Base-by-base conservation (phyloP, 169 alveolate species). In the Eimeria tenella region DNA sequence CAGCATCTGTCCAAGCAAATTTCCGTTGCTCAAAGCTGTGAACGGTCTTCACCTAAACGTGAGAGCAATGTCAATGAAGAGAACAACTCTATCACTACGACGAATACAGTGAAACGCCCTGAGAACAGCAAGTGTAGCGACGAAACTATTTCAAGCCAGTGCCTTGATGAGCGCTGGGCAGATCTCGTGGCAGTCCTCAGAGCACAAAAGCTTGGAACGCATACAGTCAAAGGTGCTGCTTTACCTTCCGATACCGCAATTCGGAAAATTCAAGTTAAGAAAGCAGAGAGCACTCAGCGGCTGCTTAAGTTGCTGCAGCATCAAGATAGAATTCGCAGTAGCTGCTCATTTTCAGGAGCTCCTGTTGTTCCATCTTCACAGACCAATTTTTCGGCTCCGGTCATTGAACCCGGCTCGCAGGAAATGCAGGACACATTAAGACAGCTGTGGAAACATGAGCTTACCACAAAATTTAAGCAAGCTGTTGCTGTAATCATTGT, bases 141-240 rank as follows among this genome's bases (percentile, higher is more conserved):
- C 2, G 63, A 62, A 5, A 42, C 42, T 13, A 50, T 52, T 74
- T 74, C 86, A 15, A 74, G 52, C 5, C 86, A 74, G 86, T 62
- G 17, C 79, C 70, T 83, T 50, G 91, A 83, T 42, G 79, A 83
- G n/a, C 74, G 91, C 7, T 83, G 91, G 91, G 91, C 74, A 11
- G 91, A 83, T 19, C 52, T 56, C 60, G 79, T 83, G 58, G 62
- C 74, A 1, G 79, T 62, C 21, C 62, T 83, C 6, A 60, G 77
- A 83, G 77, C 68, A 5, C 91, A 83, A 31, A 83, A 62, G 63
- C 62, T 83, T 7, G 91, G 91, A 25, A 83, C 79, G 62, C 62
- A 83, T 1, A 56, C 91, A 13, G 79, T 83, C 19, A 83, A 25
- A 21, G 91, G 91, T 6, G 62, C 52, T 5, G 6, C 91, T 58